Percentiles rank a stretch among this genome's conserved stretches.
These are phyloP conservation scores for Odonthalia washingtoniensis DNA, from an alignment of 31 red algal genomes.

Conservation along the genomic window DNA sequence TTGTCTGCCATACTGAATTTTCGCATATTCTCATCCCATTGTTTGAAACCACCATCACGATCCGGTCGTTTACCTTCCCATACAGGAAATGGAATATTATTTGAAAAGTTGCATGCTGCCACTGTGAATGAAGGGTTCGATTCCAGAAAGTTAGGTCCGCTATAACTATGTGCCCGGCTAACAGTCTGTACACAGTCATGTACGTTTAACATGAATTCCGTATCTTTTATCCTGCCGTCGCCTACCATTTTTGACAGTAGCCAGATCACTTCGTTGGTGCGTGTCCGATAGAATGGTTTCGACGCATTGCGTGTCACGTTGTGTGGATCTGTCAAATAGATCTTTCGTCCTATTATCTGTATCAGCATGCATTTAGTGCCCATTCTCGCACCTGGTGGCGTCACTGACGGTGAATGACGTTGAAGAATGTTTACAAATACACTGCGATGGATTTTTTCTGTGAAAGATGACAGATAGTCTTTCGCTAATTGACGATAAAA, in stretches of 20 bases:
- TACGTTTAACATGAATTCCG: constrained; percentile 88
- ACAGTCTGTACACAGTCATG: constrained; percentile 99
- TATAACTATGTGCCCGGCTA: constrained; percentile 66
- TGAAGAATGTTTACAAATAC: constrained; percentile 73
- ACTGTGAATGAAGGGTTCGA: constrained; percentile 88
- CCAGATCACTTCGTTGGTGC: constrained; percentile 87
- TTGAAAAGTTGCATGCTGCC: constrained; percentile 86
- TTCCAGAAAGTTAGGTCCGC: constrained; percentile 73
- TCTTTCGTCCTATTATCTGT: constrained; percentile 79
- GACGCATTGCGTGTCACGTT: constrained; percentile 78
- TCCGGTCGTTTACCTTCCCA: constrained; percentile 82
- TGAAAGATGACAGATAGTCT: constrained; percentile 73
- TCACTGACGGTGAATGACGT: constrained; percentile 77
- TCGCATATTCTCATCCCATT: constrained; percentile 82
- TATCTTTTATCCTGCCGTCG: constrained; percentile 71
- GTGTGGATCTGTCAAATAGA: constrained; percentile 90
- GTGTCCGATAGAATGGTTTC: constrained; percentile 85
- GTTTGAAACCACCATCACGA: constrained; percentile 74
- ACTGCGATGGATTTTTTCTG: constrained; percentile 62
- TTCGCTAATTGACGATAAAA: constrained; percentile 70
- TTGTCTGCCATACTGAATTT: constrained; percentile 63
- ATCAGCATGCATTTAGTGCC: constrained; percentile 83
- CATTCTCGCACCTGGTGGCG: constrained; percentile 89
- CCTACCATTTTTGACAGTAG: constrained; percentile 71
- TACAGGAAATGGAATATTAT: constrained; percentile 97